phyloP scores from a whole-genome alignment of 169 alveolate genomes.

The Plasmodium coatneyi region DNA sequence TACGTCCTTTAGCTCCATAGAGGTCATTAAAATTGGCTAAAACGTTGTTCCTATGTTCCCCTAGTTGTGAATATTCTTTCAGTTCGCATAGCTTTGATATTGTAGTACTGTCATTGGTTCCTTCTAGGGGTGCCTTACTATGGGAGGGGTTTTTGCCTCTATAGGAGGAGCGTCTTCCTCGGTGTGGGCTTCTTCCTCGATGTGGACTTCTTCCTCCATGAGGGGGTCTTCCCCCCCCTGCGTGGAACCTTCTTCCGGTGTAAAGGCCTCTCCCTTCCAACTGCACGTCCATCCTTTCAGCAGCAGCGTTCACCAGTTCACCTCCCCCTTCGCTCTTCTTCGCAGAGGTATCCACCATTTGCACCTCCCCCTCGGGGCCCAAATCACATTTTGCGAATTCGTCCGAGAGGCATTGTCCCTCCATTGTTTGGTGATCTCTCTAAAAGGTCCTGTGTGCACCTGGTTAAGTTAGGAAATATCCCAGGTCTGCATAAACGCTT shows the following conservation, averaged over 20 bases:
- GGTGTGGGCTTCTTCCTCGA: background rate
- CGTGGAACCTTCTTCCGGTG: background rate
- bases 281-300: background rate
- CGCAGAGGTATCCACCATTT: background rate
- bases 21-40: conserved; percentile 11
- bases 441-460: background rate
- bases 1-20: conserved; percentile 32
- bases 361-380: background rate
- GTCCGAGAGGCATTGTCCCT: background rate
- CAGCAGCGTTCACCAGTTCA: background rate
- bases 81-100: conserved; percentile 23
- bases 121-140: background rate
- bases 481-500: background rate
- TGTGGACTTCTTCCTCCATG: background rate
- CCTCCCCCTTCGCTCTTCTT: background rate
- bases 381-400: background rate
- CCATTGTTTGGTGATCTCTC: background rate
- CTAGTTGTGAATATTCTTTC: conserved; percentile 27
- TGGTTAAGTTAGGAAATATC: background rate
- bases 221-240: background rate
- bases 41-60: conserved; percentile 15
- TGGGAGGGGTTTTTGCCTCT: background rate
- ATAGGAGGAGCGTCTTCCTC: background rate
- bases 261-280: background rate
- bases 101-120: background rate